These are phyloP conservation scores for Creolimax fragrantissima DNA, from an alignment of 78 protist species.

Conservation along the genomic window DNA sequence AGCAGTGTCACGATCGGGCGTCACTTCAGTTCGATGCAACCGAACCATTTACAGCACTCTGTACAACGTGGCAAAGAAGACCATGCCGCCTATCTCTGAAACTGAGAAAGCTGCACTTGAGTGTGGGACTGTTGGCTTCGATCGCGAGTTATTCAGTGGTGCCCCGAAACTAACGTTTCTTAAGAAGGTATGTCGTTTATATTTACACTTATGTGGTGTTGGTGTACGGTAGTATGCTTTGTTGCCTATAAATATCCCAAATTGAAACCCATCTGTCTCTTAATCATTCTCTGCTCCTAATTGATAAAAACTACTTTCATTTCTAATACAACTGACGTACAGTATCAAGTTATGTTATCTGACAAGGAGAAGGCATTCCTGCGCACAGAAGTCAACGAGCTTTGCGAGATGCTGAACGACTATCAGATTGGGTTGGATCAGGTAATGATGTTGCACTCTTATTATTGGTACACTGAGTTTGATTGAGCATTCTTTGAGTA, in stretches of 20 bases:
- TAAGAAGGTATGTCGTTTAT: neutral
- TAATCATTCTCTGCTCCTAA: no score
- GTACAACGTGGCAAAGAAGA: neutral
- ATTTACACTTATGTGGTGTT: neutral
- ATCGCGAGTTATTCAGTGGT: slow-evolving; percentile 27
- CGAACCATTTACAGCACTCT: neutral
- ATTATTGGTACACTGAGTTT: no score
- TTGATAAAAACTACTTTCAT: no score
- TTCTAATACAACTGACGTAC: neutral
- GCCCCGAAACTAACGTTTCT: neutral
- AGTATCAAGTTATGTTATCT: neutral
- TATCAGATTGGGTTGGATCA: neutral
- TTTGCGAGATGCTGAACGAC: slow-evolving; percentile 40
- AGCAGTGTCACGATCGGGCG: no score
- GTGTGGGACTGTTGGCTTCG: slow-evolving; percentile 34
- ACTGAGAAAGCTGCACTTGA: slow-evolving; percentile 34
- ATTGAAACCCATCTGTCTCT: no score
- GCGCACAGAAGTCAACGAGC: slow-evolving; percentile 15
- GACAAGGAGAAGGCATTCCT: slow-evolving; percentile 28
- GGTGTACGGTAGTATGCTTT: no score
- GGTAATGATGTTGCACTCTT: neutral
- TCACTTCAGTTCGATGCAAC: no score
- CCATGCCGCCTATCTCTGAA: slow-evolving; percentile 33
- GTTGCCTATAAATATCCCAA: no score
- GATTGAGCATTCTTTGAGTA: no score